A percentile compares a stretch with the other conserved stretches of the same genome.
Evolutionary conservation across 176 grass and related monocot species (phyloP).

Genomic region (Oryza nivara): DNA sequence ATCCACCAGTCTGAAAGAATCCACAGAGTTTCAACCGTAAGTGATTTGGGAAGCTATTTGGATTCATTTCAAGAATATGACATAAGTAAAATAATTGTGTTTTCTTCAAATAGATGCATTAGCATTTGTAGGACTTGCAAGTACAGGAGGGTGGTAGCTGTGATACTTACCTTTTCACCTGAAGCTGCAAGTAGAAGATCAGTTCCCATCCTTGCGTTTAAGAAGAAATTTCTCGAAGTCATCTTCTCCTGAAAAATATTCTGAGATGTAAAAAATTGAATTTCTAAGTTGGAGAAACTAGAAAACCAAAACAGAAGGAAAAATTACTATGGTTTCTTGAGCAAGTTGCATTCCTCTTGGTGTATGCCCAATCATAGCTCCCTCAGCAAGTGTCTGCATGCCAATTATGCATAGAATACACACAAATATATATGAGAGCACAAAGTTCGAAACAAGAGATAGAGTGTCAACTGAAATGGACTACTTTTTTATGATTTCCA

Average conservation of each 20-base stretch:
- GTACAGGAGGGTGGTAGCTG: constrained; percentile 20
- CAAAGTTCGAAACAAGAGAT: background rate
- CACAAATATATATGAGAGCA: background rate
- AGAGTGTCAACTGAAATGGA: background rate
- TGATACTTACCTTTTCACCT: constrained; percentile 67
- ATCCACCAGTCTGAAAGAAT: constrained; percentile 83
- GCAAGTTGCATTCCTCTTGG: constrained; percentile 96
- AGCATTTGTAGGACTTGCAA: background rate
- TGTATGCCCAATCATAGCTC: constrained; percentile 92
- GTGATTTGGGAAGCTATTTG: constrained; percentile 24
- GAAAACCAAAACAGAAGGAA: constrained; percentile 40
- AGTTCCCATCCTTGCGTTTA: constrained; percentile 82
- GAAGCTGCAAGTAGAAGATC: constrained; percentile 86
- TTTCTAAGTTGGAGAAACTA: constrained; percentile 19
- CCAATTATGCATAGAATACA: constrained; percentile 33
- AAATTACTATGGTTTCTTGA: constrained; percentile 80
- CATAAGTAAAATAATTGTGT: constrained; percentile 28
- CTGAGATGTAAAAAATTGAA: constrained; percentile 24
- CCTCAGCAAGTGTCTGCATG: constrained; percentile 77
- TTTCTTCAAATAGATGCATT: constrained; percentile 25
- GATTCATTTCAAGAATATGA: constrained; percentile 12
- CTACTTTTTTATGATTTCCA: background rate
- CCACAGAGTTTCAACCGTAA: background rate
- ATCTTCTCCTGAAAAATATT: constrained; percentile 79
- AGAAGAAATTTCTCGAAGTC: constrained; percentile 74